These are phyloP conservation scores for Penicillium waksmanii DNA, from an alignment of 495 filamentous ascomycete genomes.

Conservation along the genomic window DNA sequence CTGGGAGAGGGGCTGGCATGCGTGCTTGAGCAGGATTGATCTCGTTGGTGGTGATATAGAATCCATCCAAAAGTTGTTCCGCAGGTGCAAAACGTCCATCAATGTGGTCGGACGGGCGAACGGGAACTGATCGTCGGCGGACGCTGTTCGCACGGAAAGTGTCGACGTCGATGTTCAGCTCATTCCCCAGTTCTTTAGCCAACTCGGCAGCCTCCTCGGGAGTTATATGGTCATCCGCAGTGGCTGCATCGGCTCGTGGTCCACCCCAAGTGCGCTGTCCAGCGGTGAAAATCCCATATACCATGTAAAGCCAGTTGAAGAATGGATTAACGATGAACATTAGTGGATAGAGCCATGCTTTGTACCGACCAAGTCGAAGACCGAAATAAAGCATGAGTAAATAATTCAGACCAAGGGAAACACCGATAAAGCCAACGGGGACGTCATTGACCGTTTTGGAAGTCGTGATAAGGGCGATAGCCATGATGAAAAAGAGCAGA, in stretches of 20 bases:
- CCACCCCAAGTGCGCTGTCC: constrained; percentile 97
- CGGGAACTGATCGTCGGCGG: constrained; percentile 57
- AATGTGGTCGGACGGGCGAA: constrained; percentile 73
- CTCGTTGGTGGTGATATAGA: constrained; percentile 37
- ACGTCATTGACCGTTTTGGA: constrained; percentile 75
- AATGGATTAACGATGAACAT: constrained; percentile 98
- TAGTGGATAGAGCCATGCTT: constrained; percentile 91
- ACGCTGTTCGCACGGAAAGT: constrained; percentile 74
- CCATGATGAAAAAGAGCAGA: constrained; percentile 93
- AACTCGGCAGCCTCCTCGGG: constrained; percentile 82
- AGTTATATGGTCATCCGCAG: constrained; percentile 77
- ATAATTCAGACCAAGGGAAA: constrained; percentile 96
- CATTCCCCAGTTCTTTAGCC: constrained; percentile 79
- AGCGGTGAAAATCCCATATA: constrained; percentile 85
- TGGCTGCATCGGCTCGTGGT: constrained; percentile 87
- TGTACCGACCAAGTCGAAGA: constrained; percentile 80
- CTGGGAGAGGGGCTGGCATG: constrained; percentile 46
- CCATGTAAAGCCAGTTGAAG: constrained; percentile 99
- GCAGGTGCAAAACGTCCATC: constrained; percentile 61
- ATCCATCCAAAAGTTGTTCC: constrained; percentile 58
- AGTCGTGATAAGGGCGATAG: constrained; percentile 85
- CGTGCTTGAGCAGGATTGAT: constrained; percentile 40
- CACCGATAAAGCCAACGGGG: constrained; percentile 90
- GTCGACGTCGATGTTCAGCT: constrained; percentile 89
- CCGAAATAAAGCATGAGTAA: constrained; percentile 97